phyloP scores from a whole-genome alignment of 495 filamentous ascomycete species.

The Talaromyces borbonicus region DNA sequence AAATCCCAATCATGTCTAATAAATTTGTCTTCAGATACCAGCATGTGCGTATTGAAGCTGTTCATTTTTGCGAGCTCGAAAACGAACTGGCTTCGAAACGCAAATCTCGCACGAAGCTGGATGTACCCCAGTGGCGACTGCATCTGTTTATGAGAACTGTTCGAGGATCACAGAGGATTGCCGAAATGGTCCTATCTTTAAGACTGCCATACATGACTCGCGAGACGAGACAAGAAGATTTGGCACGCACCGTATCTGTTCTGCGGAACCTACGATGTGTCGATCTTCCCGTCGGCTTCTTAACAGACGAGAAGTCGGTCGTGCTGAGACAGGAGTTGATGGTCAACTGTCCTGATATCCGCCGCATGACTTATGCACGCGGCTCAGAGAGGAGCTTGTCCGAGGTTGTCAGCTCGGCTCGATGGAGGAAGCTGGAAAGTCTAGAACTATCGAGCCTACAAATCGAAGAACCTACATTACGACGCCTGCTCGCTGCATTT shows the following conservation, averaged over 20 bases:
- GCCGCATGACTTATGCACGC: conserved; percentile 74
- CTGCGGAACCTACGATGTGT: conserved; percentile 81
- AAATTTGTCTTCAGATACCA: conserved; percentile 50
- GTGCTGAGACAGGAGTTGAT: conserved; percentile 76
- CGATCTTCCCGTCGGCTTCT: conserved; percentile 76
- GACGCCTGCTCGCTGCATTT: conserved; percentile 60
- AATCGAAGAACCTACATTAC: conserved; percentile 60
- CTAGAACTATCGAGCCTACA: conserved; percentile 64
- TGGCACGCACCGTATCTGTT: conserved; percentile 78
- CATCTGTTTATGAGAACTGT: conserved; percentile 71
- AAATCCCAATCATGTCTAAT: neutral
- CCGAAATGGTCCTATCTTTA: conserved; percentile 57
- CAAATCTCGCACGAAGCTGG: conserved; percentile 59
- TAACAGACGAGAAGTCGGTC: conserved; percentile 64
- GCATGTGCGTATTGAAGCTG: conserved; percentile 83
- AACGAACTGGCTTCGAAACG: conserved; percentile 66
- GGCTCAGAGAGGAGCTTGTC: conserved; percentile 75
- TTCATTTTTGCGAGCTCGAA: conserved; percentile 91
- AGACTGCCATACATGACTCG: conserved; percentile 96
- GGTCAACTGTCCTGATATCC: conserved; percentile 68
- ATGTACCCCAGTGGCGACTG: conserved; percentile 67
- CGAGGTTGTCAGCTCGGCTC: conserved; percentile 47
- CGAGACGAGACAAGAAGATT: conserved; percentile 72
- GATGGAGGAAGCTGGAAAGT: conserved; percentile 73
- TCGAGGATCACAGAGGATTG: conserved; percentile 59